Base-by-base conservation (phyloP, 2,329 filamentous ascomycete genomes). In the Talaromyces sp. region DNA sequence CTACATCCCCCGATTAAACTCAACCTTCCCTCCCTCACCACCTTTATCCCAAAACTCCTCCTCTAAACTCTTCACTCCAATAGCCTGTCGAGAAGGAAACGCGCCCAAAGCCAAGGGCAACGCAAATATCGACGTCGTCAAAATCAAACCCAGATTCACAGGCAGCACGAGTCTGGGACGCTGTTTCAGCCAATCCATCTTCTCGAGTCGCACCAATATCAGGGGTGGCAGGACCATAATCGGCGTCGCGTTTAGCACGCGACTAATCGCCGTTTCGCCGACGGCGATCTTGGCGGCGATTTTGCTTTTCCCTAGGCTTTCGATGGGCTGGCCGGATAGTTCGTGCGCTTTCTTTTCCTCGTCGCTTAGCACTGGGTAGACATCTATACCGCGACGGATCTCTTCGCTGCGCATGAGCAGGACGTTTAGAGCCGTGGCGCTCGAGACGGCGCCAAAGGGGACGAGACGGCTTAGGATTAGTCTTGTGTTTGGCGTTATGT, bases 351-450 rank as follows among this genome's bases (percentile, higher is more conserved):
- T 75, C 75, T 86, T 89, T 70, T 91, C 86, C 15, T 80, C 81
- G 4, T 86, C 86, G 2, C 86, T 87, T 10, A 92, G 81, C 6
- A 91, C 86, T 1, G 92, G 91, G 74, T 88, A 97, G 37, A 99
- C 85, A 73, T 97, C 90, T 69, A 99, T 99, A 54, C 94, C 94
- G 61, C 84, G 84, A 68, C 89, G 84, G 67, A 99, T 97, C 78
- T 99, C 94, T 74, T 97, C 93, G 63, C 91, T 88, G 60, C 94
- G 90, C 94, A 99, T 99, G 57, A 99, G 83, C 76, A 97, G 95
- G 25, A 97, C 94, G 75, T 99, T 99, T 62, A 99, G 81, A 1
- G 87, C 91, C 68, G 91, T 92, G 3, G 94, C 94, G 60, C 86
- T 89, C 31, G 93, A 93, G 10, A 99, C 94, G 11, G 94, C 94